phyloP scores from a whole-genome alignment of 2,329 filamentous ascomycete species.

The Trichophyton mentagrophytes region DNA sequence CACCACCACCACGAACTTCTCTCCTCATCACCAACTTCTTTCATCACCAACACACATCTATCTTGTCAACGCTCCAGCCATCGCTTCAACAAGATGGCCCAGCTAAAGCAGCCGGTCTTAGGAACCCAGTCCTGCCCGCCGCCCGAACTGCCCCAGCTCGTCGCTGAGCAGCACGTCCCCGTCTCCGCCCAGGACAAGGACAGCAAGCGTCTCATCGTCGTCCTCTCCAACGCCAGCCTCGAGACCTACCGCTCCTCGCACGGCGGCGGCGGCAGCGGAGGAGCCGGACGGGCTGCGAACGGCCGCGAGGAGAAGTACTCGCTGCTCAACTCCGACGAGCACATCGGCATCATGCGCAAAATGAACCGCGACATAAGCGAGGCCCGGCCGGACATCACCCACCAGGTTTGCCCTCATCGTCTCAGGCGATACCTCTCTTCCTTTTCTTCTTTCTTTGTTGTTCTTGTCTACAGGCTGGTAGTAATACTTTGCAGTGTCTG shows the following conservation, averaged over 20 bases:
- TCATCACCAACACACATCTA: neutral
- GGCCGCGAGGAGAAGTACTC: slow-evolving; percentile 86
- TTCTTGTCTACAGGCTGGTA: neutral
- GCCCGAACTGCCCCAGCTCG: slow-evolving; percentile 76
- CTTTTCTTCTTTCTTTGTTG: neutral
- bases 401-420: slow-evolving; percentile 57
- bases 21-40: neutral
- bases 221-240: slow-evolving; percentile 90
- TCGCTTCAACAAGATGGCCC: neutral
- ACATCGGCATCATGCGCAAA: slow-evolving; percentile 98
- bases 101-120: slow-evolving; percentile 28
- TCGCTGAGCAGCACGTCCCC: slow-evolving; percentile 80
- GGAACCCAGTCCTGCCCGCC: slow-evolving; percentile 92
- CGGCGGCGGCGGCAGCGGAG: slow-evolving; percentile 27
- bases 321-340: slow-evolving; percentile 94
- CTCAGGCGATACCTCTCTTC: neutral
- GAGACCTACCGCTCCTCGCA: slow-evolving; percentile 93
- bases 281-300: slow-evolving; percentile 36
- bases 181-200: slow-evolving; percentile 82
- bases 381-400: slow-evolving; percentile 91
- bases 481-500: slow-evolving; percentile 55
- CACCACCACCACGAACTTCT: neutral
- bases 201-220: slow-evolving; percentile 81
- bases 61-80: neutral
- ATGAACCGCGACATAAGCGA: slow-evolving; percentile 99